Base-by-base conservation (phyloP, 768 basidiomycete genomes). In the Trametopsis cervina region DNA sequence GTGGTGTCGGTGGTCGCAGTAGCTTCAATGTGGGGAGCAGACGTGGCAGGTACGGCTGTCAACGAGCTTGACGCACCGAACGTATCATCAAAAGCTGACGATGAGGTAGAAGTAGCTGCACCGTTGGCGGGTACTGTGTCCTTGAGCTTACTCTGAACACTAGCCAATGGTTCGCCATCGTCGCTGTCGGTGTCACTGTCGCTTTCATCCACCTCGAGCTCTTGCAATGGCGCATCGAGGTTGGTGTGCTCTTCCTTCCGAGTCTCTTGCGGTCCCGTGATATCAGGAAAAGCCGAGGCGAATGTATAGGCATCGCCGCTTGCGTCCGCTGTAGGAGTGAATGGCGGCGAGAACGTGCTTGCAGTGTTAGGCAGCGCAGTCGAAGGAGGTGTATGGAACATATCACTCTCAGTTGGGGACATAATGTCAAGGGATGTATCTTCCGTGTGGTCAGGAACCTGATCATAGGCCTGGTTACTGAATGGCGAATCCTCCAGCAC, bases 301-400 rank as follows among this genome's bases (percentile, higher is more conserved):
- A 33, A 33, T 7, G 29, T 33, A 7, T 33, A 15, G 9, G 9
- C 20, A 3, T 22, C 25, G 41, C 22, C 9, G 7, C 9, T 7
- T 33, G 7, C 29, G 15, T 7, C 15, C 29, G 29, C 29, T 7
- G 29, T 7, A 33, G 29, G 7, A 33, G 29, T 15, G 15, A 33
- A 33, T 7, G 7, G 29, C 9, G 29, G 29, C 7, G 9, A 7
- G 45, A 12, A 24, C 3, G 5, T 20, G 33, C 45, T 47, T 13
- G 41, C 39, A 46, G 15, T 7, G 29, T 15, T 33, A 7, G 29
- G 33, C 6, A 57, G 57, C 1, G 69, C 68, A 33, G 76, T 72
- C 11, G 74, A 72, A 0, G 76, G 78, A 23, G 83, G 81, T 0
- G 83, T 85, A 42, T 72, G 66, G 56, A 87, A 87, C 15, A 57